These are phyloP conservation scores for Grigorovia humatica DNA, from an alignment of 805 yeast species.

Conservation along the genomic window DNA sequence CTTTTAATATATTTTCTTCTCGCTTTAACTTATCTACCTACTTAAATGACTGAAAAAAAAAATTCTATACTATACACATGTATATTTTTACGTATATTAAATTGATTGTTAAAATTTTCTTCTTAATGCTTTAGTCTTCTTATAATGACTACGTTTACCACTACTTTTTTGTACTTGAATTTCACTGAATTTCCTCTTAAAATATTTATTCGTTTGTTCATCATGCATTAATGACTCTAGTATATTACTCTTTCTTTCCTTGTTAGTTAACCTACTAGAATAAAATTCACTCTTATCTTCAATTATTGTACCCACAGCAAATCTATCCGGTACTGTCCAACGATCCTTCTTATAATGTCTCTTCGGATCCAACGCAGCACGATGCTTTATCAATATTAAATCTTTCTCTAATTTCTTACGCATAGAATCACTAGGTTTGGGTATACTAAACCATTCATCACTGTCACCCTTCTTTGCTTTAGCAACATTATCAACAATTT, in stretches of 20 bases:
- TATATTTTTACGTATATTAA: neutral
- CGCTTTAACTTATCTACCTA: neutral
- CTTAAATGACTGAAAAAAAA: neutral
- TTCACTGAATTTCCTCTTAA: constrained; percentile 73
- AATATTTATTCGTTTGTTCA: constrained; percentile 57
- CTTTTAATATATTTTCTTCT: neutral
- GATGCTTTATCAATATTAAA: constrained; percentile 64
- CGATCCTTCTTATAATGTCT: constrained; percentile 85
- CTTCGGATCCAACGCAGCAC: constrained; percentile 90
- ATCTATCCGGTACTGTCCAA: constrained; percentile 65
- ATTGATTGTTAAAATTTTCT: constrained; percentile 15
- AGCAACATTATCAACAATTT: too few relatives aligned
- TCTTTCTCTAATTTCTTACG: constrained; percentile 54
- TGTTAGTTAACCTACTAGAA: constrained; percentile 47
- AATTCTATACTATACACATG: neutral
- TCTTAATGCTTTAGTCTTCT: constrained; percentile 53
- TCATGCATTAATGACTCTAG: constrained; percentile 78
- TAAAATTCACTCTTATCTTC: constrained; percentile 75
- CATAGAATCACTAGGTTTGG: constrained; percentile 64
- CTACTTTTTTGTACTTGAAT: constrained; percentile 53
- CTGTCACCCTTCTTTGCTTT: neutral
- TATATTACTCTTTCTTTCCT: constrained; percentile 65
- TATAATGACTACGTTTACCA: constrained; percentile 61
- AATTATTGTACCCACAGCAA: constrained; percentile 81
- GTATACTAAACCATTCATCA: constrained; percentile 72